Conservation (phyloP, 108 stramenopile species). For the Aurantiochytrium sp. region DNA sequence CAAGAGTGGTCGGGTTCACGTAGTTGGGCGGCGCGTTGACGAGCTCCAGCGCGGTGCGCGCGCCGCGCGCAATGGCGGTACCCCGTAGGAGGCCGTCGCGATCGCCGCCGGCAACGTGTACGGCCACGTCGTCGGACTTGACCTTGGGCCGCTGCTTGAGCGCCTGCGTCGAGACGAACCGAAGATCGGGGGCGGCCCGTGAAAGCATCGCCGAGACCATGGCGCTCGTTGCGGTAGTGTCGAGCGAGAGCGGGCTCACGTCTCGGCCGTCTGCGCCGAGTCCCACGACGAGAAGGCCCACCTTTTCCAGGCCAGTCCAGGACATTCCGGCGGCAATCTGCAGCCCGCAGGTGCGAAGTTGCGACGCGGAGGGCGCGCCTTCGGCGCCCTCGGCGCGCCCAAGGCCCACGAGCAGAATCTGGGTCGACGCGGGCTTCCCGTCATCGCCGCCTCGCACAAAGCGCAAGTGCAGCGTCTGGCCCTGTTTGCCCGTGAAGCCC, state of each 20-base stretch:
- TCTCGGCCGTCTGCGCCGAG: too few relatives aligned
- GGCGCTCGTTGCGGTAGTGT: neutral
- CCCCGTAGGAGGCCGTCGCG: neutral
- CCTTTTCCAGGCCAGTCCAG: neutral
- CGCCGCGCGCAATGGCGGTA: conserved; percentile 40
- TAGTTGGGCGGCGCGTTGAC: conserved; percentile 96
- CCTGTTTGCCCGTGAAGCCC: neutral
- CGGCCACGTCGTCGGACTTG: neutral
- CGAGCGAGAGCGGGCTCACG: neutral
- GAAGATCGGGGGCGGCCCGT: neutral
- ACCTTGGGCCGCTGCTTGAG: neutral
- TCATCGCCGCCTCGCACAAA: neutral
- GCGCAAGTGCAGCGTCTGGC: neutral
- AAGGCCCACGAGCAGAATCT: neutral
- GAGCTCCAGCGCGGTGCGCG: conserved; percentile 72
- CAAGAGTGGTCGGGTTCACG: conserved; percentile 74
- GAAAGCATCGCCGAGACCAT: neutral
- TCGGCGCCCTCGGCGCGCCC: neutral
- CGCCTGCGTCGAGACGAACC: neutral
- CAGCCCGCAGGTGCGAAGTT: neutral
- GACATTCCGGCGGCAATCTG: neutral
- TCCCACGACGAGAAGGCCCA: neutral
- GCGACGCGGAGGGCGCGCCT: neutral
- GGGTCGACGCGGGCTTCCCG: neutral
- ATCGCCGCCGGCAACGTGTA: neutral